Conservation (phyloP, 352 stramenopile genomes). For the Phytophthora crassamura region DNA sequence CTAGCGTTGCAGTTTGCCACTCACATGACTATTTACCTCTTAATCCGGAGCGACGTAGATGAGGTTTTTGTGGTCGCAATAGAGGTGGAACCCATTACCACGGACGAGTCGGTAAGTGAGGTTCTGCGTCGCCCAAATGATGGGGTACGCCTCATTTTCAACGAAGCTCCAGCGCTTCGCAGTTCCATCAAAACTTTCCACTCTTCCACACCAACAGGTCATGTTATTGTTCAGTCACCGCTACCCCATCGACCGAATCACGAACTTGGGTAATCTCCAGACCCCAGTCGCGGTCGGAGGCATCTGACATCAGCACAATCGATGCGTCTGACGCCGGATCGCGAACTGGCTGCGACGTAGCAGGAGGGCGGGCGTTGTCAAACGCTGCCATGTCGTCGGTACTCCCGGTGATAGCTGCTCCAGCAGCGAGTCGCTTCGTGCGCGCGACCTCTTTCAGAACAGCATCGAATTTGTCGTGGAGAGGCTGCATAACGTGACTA, state of each 20-base stretch:
- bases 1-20: constrained; percentile 8
- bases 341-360: background rate
- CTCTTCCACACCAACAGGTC: background rate
- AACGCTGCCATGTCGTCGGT: no score
- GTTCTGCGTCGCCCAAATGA: no score
- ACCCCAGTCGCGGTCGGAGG: constrained; percentile 1
- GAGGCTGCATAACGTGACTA: background rate
- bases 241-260: background rate
- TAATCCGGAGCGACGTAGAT: background rate
- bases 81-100: background rate
- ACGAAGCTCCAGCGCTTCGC: no score
- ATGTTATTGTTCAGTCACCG: constrained; percentile 1
- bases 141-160: no score
- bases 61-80: background rate
- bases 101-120: no score
- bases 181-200: no score
- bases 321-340: background rate
- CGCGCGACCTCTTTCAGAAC: no score
- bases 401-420: no score
- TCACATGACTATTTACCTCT: constrained; percentile 2
- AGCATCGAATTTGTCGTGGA: no score
- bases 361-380: background rate
- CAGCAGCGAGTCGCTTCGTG: no score
- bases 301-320: background rate
- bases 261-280: background rate